Evolutionary conservation across 164 flowering plant genomes (phyloP), one percentile per base, ranked within the genome.

Genomic region (Hamamelis virginiana): DNA sequence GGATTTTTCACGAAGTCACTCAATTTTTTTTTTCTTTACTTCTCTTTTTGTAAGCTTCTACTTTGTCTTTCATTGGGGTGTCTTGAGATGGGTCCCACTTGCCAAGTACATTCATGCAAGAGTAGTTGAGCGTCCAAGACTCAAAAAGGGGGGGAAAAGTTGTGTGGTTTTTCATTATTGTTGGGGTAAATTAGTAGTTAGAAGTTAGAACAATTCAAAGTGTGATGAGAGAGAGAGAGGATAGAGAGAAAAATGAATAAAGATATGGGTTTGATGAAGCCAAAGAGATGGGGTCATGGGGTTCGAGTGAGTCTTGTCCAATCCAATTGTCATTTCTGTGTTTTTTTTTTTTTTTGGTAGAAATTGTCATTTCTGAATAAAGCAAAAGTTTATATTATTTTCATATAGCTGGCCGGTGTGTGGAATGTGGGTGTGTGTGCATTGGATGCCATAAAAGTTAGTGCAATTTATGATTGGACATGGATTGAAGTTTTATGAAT

Each of bases 71-170:
- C 46, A 21, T 5, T 11, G 41, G 50, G 38, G 69, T 48, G 72
- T 64, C 68, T 69, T 65, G 76, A 53, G 72, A 63, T 64, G 67
- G 67, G 66, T 27, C 19, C 51, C 65, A 25, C 45, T 60, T 70
- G 70, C 50, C 45, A 57, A 38, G 15, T 48, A 65, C 6, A 10
- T n/a, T 38, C 14, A 52, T 38, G 27, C 55, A 68, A 46, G 59
- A 21, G 59, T 51, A 28, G 51, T 44, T 71, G 57, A 18, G 51
- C 70, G 45, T 66, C 66, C 69, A 61, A 66, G 66, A 45, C 75
- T 67, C 62, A 52, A n/a, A 44, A 48, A 46, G 5, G 22, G 19
- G 1, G n/a, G 46, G 58, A 41, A 66, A 9, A 52, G 47, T n/a
- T 33, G 63, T 60, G 27, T 59, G 43, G 19, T 28, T 28, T 60